Evolutionary conservation across 169 alveolate species (phyloP).

Genomic region (Plasmodium yoelii): DNA sequence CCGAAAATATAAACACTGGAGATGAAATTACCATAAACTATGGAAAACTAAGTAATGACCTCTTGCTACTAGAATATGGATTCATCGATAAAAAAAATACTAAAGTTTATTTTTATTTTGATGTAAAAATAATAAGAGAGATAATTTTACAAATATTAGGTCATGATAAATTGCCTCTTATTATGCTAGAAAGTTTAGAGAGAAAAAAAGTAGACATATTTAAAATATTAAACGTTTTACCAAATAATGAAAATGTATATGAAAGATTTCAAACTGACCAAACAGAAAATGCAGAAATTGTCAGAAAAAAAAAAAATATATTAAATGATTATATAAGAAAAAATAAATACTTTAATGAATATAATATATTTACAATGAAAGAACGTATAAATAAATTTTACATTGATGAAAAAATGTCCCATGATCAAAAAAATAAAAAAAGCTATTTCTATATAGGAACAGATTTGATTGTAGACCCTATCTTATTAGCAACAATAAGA

Average conservation of each 20-base stretch:
- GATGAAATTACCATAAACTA: constrained; percentile 70
- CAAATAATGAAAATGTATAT: constrained; percentile 30
- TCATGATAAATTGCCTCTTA: constrained; percentile 57
- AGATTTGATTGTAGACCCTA: constrained; percentile 47
- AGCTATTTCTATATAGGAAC: constrained; percentile 58
- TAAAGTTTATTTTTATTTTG: constrained; percentile 61
- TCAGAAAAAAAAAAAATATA: constrained; percentile 64
- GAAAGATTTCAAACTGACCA: constrained; percentile 36
- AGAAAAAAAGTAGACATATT: constrained; percentile 35
- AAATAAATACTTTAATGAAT: constrained; percentile 69
- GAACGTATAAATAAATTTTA: constrained; percentile 67
- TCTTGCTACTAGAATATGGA: constrained; percentile 69
- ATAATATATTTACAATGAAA: constrained; percentile 73
- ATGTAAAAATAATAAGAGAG: constrained; percentile 64
- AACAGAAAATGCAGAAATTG: constrained; percentile 41
- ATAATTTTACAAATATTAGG: constrained; percentile 69
- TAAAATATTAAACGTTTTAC: constrained; percentile 23
- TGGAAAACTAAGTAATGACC: constrained; percentile 59
- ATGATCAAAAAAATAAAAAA: constrained; percentile 32
- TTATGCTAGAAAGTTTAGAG: constrained; percentile 55
- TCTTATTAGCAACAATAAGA: constrained; percentile 62
- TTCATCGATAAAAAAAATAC: constrained; percentile 38
- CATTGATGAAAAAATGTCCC: constrained; percentile 63
- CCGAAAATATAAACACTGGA: constrained; percentile 31
- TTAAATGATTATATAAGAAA: constrained; percentile 65